phyloP scores from a whole-genome alignment of 768 basidiomycete genomes.

The Tephrocybe sp. region DNA sequence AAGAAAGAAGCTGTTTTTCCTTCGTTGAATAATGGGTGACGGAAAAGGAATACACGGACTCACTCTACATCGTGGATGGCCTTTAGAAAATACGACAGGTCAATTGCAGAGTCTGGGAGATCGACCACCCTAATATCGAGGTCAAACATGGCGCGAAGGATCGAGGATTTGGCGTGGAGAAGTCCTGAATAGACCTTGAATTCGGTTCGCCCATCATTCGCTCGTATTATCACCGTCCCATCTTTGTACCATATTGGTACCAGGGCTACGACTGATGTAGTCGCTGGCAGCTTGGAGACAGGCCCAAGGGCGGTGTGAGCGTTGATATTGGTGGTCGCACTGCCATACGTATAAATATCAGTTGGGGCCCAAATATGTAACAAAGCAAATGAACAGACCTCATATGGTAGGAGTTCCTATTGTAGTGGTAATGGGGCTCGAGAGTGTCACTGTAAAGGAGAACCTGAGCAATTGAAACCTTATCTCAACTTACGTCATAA shows the following conservation, averaged over 20 bases:
- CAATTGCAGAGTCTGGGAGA: conserved; percentile 1
- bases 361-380: too few species aligned
- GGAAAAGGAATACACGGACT: neutral
- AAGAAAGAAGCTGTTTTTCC: conserved; percentile 6
- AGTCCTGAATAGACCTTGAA: conserved; percentile 4
- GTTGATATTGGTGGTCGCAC: too few species aligned
- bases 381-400: too few species aligned
- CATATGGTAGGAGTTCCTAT: too few species aligned
- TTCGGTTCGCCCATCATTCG: neutral
- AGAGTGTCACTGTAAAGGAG: too few species aligned
- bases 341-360: too few species aligned
- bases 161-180: neutral
- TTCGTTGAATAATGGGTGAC: neutral
- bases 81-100: conserved; percentile 8
- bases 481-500: too few species aligned
- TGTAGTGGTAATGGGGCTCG: too few species aligned
- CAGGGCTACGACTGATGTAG: too few species aligned
- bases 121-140: neutral
- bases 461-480: too few species aligned
- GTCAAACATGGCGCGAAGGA: neutral
- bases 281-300: too few species aligned
- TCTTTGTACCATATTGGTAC: conserved; percentile 1
- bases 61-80: conserved; percentile 8
- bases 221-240: neutral
- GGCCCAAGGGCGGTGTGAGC: too few species aligned